A percentile compares a stretch with the other conserved stretches of the same genome.
These are phyloP conservation scores for Nakazawaea populi DNA, from an alignment of 805 yeast species.

Conservation along the genomic window DNA sequence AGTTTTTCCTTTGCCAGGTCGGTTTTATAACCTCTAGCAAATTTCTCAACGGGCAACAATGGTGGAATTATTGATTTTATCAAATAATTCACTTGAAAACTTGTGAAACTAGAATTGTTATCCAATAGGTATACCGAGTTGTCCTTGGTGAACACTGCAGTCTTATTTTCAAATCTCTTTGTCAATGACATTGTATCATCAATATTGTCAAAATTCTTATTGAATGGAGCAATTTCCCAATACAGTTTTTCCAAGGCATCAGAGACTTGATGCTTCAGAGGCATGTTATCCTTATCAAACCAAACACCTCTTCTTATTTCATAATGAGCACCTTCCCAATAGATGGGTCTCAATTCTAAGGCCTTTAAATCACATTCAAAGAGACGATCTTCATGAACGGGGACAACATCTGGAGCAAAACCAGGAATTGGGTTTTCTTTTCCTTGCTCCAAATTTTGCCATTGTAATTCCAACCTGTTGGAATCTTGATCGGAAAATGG, in stretches of 20 bases:
- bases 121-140: constrained; percentile 20
- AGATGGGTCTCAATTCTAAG: constrained; percentile 59
- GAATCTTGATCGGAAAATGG: constrained; percentile 68
- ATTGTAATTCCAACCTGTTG: constrained; percentile 48
- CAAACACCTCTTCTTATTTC: constrained; percentile 83
- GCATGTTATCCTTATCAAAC: constrained; percentile 58
- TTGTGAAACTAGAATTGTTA: constrained; percentile 20
- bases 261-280: constrained; percentile 45
- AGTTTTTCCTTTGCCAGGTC: constrained; percentile 4
- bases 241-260: constrained; percentile 56
- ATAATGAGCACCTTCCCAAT: constrained; percentile 85
- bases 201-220: constrained; percentile 4
- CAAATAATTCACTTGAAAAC: constrained; percentile 21
- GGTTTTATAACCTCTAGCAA: constrained; percentile 43
- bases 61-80: constrained; percentile 20
- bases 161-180: constrained; percentile 14
- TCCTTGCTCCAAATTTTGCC: constrained; percentile 18
- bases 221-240: constrained; percentile 21
- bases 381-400: constrained; percentile 77
- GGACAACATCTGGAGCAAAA: constrained; percentile 24
- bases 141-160: constrained; percentile 20
- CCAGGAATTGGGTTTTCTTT: constrained; percentile 1
- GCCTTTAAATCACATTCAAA: constrained; percentile 61
- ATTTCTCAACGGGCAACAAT: constrained; percentile 39
- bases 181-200: neutral